Evolutionary conservation across 2,329 filamentous ascomycete genomes (phyloP).

Genomic region (Zymoseptoria brevis): DNA sequence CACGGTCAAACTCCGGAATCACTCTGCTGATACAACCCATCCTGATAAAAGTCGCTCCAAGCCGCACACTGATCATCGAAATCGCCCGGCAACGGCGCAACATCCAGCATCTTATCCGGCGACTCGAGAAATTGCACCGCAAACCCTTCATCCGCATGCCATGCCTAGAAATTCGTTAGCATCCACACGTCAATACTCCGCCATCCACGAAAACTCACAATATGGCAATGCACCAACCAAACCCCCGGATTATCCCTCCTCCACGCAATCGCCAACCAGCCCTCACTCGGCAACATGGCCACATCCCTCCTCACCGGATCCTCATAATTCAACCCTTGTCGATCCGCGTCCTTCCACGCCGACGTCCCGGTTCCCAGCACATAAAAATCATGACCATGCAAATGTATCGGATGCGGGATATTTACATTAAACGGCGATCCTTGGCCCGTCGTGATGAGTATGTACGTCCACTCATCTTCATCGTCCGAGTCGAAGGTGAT

Average conservation of each 20-base stretch:
- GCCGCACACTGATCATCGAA: conserved; percentile 24
- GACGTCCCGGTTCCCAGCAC: conserved; percentile 23
- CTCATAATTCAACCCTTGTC: conserved; percentile 24
- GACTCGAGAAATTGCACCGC: conserved; percentile 29
- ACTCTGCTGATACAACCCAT: conserved; percentile 21
- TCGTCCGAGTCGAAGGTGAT: conserved; percentile 22
- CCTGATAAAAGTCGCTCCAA: conserved; percentile 25
- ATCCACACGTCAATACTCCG: no score
- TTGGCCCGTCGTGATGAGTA: conserved; percentile 27
- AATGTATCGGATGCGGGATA: conserved; percentile 29
- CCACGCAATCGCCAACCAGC: conserved; percentile 36
- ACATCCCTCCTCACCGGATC: conserved; percentile 36
- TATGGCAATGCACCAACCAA: conserved; percentile 39
- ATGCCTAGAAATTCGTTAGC: conserved; percentile 9
- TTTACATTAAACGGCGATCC: conserved; percentile 23
- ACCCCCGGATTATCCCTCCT: conserved; percentile 37
- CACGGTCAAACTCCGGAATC: conserved; percentile 27
- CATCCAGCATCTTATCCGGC: conserved; percentile 16
- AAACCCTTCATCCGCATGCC: conserved; percentile 30
- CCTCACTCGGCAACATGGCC: conserved; percentile 31
- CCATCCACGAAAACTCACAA: conserved; percentile 19
- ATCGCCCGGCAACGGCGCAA: conserved; percentile 17
- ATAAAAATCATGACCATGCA: conserved; percentile 28
- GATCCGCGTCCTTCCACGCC: conserved; percentile 19
- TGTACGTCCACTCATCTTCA: conserved; percentile 26